Base-by-base conservation (phyloP, 257 asterid genomes). In the Fraxinus quadrangulata region DNA sequence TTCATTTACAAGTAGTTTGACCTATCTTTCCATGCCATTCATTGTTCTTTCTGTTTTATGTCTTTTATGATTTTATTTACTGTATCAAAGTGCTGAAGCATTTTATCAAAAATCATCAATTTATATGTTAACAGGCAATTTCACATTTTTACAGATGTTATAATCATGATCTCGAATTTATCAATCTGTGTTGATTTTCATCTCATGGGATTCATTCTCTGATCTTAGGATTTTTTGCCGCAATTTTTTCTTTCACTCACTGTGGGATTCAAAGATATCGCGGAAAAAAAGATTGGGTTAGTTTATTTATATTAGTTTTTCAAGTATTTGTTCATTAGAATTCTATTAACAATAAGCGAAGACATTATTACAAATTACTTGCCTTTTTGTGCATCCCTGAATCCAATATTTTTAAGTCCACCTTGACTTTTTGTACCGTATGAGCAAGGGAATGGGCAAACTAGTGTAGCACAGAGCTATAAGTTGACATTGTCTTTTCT, bases 221-320 rank as follows among this genome's bases (percentile, higher is more conserved):
- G 75, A 31, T 79, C 79, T 86, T 80, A 94, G 99, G 95, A 80
- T 75, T 94, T 12, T 91, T 94, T 83, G 97, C 92, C 74, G 97
- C 96, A 47, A 79, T 90, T 33, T 92, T 92, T 86, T 87, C 95
- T 75, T 90, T 91, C 75, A 71, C 98, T 63, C 87, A 87, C 31
- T 92, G 99, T 85, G 96, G 94, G 78, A 47, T 93, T 56, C 95
- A 93, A 86, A 88, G 92, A 73, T 92, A 94, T 78, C 89, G 97
- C 74, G 83, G 82, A 87, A 84, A 74, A 86, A 87, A 88, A 72
- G 99, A 94, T 86, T 90, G 96, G 99, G 99, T 94, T 75, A 89
- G 98, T 89, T 72, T 71, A 78, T 71, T 21, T 49, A 33, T 36
- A 33, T 80, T 23, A 14, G 76, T 31, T 78, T 73, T 63, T 65